Base-by-base conservation (phyloP, 306 rosid genomes). In the Neltuma alba region DNA sequence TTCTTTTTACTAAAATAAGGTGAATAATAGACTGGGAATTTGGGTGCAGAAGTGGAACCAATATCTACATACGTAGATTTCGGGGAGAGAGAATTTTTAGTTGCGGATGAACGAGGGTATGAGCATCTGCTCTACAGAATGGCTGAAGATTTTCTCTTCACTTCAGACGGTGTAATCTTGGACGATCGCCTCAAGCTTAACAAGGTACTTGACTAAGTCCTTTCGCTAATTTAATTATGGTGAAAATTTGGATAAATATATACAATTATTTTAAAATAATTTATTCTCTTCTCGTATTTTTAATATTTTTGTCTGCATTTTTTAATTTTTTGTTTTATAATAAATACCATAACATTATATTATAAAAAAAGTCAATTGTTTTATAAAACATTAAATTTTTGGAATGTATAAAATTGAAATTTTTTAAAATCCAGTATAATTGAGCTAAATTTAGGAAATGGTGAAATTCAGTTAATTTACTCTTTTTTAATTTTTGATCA, bases 41-140 rank as follows among this genome's bases (percentile, higher is more conserved):
- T 85, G 37, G 74, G 27, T 78, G 83, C 90, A 94, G 98, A 94
- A 88, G 92, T 83, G 13, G 94, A 90, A 72, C 94, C 94, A 62
- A 90, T 90, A 76, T 83, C 92, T 7, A 90, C 94, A 2, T 90
- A 81, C 20, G 70, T 61, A 36, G 92, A 88, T 48, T 90, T 85
- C 50, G 92, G 94, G n/a, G 90, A 86, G 42, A 63, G 85, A 57
- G 94, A 90, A 82, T 90, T 83, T 85, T 45, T 90, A 76, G 92
- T 91, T 36, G 95, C 90, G 8, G 95, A 91, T 76, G 89, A 87
- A 71, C 86, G 95, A 87, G 95, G 95, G 55, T 91, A 85, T 5
- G 95, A 87, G 40, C 76, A 74, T 83, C 72, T 91, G 76, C 83
- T 91, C 0, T 87, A 85, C 82, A 91, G 83, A 83, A 85, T 91